Percentiles rank a stretch among this genome's conserved stretches.
Conservation (phyloP, 192 early-diverging fungal genomes). For the Coemansia aciculifera region DNA sequence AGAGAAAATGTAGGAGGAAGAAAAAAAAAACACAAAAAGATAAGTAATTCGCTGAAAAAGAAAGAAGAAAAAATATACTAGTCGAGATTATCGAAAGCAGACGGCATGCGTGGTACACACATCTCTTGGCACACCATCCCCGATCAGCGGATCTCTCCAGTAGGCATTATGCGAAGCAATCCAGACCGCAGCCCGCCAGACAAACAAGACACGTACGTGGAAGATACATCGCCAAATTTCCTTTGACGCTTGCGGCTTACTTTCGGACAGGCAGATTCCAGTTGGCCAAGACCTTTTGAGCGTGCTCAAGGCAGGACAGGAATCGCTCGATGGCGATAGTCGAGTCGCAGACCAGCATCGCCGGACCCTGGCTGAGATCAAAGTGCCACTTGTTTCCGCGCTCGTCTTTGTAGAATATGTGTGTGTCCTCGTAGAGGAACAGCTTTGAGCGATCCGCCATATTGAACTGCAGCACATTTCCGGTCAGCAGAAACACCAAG, state of each 20-base stretch:
- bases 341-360: slow-evolving; percentile 41
- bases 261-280: slow-evolving; percentile 26
- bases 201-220: neutral
- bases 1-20: slow-evolving; percentile 6
- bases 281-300: slow-evolving; percentile 37
- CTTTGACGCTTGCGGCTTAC: slow-evolving; percentile 4
- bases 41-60: slow-evolving; percentile 8
- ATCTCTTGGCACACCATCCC: neutral
- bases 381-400: slow-evolving; percentile 48
- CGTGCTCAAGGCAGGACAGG: slow-evolving; percentile 43
- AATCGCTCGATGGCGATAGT: slow-evolving; percentile 47
- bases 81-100: neutral
- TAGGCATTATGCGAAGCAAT: neutral
- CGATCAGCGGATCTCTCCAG: neutral
- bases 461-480: slow-evolving; percentile 52
- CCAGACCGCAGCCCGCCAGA: slow-evolving; percentile 4
- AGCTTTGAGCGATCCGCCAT: slow-evolving; percentile 48
- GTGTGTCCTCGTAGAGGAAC: slow-evolving; percentile 45
- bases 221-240: neutral
- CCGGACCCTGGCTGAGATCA: slow-evolving; percentile 47
- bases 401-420: slow-evolving; percentile 43
- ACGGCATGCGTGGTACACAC: neutral
- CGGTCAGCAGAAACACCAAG: slow-evolving; percentile 50
- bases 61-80: neutral
- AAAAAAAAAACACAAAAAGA: neutral